Percentiles rank a stretch among this genome's conserved stretches.
These are phyloP conservation scores for Elongisporangium undulatum DNA, from an alignment of 352 stramenopile species.

Conservation along the genomic window DNA sequence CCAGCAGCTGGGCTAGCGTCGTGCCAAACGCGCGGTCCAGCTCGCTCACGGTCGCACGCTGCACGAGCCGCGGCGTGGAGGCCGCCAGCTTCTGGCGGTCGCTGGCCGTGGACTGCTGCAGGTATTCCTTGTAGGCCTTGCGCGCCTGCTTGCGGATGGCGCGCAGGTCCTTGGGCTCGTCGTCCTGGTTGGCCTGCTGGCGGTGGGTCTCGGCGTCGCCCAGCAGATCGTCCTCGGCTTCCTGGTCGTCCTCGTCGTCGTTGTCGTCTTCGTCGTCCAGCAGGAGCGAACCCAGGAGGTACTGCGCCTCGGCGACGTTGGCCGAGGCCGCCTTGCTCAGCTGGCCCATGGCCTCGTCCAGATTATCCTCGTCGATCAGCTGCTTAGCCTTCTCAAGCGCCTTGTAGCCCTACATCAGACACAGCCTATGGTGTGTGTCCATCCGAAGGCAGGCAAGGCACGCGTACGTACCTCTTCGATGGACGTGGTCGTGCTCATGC, in stretches of 20 bases:
- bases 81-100: constrained; percentile 13
- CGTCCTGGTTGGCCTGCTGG: constrained; percentile 26
- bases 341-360: constrained; percentile 52
- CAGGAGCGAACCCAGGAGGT: constrained; percentile 61
- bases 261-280: constrained; percentile 43
- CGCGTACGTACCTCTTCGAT: neutral
- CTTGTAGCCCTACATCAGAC: constrained; percentile 23
- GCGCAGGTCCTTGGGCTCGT: constrained; percentile 62
- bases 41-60: constrained; percentile 48
- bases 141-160: constrained; percentile 78
- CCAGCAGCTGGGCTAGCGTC: constrained; percentile 62
- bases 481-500: neutral
- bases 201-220: constrained; percentile 71
- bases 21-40: constrained; percentile 71
- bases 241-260: constrained; percentile 24
- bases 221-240: constrained; percentile 33
- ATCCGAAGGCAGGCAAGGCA: neutral
- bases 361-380: constrained; percentile 48
- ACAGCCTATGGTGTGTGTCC: too few relatives aligned
- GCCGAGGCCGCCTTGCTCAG: constrained; percentile 54
- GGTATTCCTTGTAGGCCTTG: constrained; percentile 70
- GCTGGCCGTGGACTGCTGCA: constrained; percentile 39
- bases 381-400: constrained; percentile 57
- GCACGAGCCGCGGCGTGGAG: constrained; percentile 22
- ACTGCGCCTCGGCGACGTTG: constrained; percentile 72